Evolutionary conservation across 2,329 filamentous ascomycete species (phyloP), one percentile per base, ranked within the genome.

Genomic region (Hypoxylon sp.): DNA sequence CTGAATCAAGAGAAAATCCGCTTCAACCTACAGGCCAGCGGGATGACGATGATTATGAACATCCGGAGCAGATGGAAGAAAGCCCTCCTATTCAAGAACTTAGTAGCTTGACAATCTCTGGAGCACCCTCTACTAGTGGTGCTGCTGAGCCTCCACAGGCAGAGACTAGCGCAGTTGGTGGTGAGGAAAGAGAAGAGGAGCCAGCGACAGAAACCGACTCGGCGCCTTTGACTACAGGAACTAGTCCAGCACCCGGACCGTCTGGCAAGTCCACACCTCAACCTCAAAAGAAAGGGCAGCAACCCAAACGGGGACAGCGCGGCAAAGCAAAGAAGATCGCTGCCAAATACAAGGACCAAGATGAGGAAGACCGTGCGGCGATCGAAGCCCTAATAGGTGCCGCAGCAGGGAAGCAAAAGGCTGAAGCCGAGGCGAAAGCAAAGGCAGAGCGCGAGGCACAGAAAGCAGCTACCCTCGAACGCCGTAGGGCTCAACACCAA

Each of bases 371-470:
- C 74, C 92, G 94, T 11, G 87, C 87, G 5, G 87, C 94, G 0
- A 93, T 94, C 30, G 91, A 97, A 79, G 86, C 89, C 23, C 85
- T 98, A n/a, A 88, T 97, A n/a, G 96, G 96, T 39, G 90, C 92
- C 1, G 82, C 85, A 63, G 85, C 86, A 0, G 90, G 90, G 0
- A 86, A 87, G 37, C 85, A 91, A 71, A 89, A 89, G 67, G 88
- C 87, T 12, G 88, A 91, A 71, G 90, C 89, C 1, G 91, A 92
- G 72, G 87, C 87, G 0, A 83, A 85, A 64, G 88, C 88, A 37
- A 92, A 91, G 76, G 88, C 85, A 0, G 82, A 87, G 66, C 87
- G 87, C 9, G 92, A 96, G 74, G 89, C 90, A 29, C 91, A 95
- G 74, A 82, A 88, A 0, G 89, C 88, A 37, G 90, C 89, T 0